Evolutionary conservation across 2,329 filamentous ascomycete species (phyloP).

Genomic region (Fulvia fulva): DNA sequence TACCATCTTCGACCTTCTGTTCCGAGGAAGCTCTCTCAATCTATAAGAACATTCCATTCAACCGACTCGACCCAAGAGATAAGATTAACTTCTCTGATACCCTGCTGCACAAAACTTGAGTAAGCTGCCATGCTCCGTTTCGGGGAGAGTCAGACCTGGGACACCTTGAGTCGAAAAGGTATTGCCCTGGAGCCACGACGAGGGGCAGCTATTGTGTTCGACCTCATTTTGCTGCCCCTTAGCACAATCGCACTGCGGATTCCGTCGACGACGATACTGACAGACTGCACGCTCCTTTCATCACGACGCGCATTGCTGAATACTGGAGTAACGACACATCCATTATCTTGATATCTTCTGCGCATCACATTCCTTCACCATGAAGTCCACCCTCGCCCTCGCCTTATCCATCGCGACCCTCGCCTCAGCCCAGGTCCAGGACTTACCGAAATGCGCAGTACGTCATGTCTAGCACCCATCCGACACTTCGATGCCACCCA

Average conservation of each 20-base stretch:
- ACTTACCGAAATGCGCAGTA: conserved; percentile 6
- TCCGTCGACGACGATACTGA: neutral
- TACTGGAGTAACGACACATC: neutral
- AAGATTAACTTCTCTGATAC: neutral
- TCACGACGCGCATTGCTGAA: neutral
- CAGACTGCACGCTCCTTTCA: neutral
- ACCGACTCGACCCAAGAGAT: neutral
- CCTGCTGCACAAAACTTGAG: neutral
- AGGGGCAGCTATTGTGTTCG: neutral
- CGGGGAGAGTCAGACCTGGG: neutral
- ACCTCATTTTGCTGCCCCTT: neutral
- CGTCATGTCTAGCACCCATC: neutral
- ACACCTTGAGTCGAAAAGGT: neutral
- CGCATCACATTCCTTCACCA: neutral
- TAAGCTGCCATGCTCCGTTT: neutral
- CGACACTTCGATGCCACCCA: neutral
- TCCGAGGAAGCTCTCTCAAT: no score
- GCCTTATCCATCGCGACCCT: neutral
- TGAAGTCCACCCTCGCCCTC: neutral
- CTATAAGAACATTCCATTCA: no score
- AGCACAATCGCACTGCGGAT: neutral
- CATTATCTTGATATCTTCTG: neutral
- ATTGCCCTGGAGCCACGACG: neutral
- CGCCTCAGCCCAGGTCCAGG: conserved; percentile 1
- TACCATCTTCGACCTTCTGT: no score